phyloP scores from a whole-genome alignment of 2,329 filamentous ascomycete species.

The Aureobasidium pullulans region DNA sequence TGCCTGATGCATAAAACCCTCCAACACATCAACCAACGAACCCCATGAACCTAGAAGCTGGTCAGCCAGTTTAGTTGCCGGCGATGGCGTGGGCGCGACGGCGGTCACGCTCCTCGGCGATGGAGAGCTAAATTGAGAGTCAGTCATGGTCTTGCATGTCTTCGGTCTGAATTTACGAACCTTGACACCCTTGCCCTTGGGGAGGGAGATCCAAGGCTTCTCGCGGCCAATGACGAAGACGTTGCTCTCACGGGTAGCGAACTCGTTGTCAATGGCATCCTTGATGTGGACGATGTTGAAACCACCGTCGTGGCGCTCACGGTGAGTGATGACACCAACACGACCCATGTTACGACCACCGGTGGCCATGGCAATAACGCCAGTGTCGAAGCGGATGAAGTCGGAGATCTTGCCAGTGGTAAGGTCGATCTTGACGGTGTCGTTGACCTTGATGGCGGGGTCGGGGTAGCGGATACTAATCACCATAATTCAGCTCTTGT shows the following conservation, averaged over 20 bases:
- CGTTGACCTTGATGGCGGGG: slow-evolving; percentile 98
- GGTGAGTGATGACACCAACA: slow-evolving; percentile 99
- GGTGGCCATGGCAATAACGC: slow-evolving; percentile 95
- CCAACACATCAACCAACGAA: slow-evolving; percentile 13
- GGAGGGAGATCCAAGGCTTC: slow-evolving; percentile 98
- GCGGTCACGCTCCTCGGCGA: slow-evolving; percentile 98
- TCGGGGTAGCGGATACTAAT: slow-evolving; percentile 97
- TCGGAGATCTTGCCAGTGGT: slow-evolving; percentile 90
- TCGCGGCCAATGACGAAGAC: slow-evolving; percentile 98
- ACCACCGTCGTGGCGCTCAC: slow-evolving; percentile 99
- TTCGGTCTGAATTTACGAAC: slow-evolving; percentile 28
- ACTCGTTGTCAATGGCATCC: slow-evolving; percentile 99
- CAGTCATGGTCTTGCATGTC: slow-evolving; percentile 7
- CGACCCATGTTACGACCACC: slow-evolving; percentile 99
- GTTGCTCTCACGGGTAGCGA: slow-evolving; percentile 98
- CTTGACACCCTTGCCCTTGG: slow-evolving; percentile 99
- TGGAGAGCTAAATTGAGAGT: slow-evolving; percentile 62
- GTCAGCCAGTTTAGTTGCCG: slow-evolving; percentile 22
- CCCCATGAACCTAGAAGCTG: slow-evolving; percentile 9
- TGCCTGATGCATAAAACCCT: slow-evolving; percentile 14
- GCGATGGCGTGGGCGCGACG: slow-evolving; percentile 65
- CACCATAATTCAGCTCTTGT: slow-evolving; percentile 18
- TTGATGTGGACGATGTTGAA: slow-evolving; percentile 99
- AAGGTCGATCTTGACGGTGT: slow-evolving; percentile 99
- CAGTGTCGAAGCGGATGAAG: slow-evolving; percentile 98